A percentile compares a stretch with the other conserved stretches of the same genome.
Conservation (phyloP, 495 filamentous ascomycete genomes). For the Talaromyces proteolyticus region DNA sequence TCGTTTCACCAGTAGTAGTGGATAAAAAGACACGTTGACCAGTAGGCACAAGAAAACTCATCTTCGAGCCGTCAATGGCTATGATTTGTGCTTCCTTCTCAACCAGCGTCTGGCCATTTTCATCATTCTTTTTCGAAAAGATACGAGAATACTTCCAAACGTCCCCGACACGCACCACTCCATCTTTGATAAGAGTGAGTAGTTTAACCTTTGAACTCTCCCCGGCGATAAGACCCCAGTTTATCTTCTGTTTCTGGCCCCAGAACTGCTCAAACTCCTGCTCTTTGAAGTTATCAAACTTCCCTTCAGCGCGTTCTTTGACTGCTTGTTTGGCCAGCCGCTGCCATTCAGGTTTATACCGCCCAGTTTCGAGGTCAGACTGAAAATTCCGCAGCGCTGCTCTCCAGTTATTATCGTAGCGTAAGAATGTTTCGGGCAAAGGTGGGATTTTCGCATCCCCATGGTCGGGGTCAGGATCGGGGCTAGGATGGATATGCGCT, state of each 20-base stretch:
- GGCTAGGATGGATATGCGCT: slow-evolving; percentile 32
- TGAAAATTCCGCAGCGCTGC: slow-evolving; percentile 47
- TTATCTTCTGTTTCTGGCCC: slow-evolving; percentile 55
- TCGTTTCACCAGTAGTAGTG: not conserved
- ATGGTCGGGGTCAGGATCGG: slow-evolving; percentile 22
- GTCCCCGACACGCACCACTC: slow-evolving; percentile 44
- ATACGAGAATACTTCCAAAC: slow-evolving; percentile 38
- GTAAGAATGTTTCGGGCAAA: slow-evolving; percentile 37
- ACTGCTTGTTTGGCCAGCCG: slow-evolving; percentile 57
- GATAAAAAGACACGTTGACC: slow-evolving; percentile 35
- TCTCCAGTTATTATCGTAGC: slow-evolving; percentile 46
- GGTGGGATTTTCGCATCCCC: slow-evolving; percentile 28
- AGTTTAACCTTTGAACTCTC: slow-evolving; percentile 45
- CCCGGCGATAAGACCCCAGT: slow-evolving; percentile 31
- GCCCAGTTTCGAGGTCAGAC: slow-evolving; percentile 54
- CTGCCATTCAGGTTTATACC: slow-evolving; percentile 62
- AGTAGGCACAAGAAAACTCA: slow-evolving; percentile 40
- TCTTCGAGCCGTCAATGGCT: slow-evolving; percentile 20
- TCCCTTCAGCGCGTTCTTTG: slow-evolving; percentile 54
- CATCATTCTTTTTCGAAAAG: slow-evolving; percentile 15
- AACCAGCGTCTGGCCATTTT: slow-evolving; percentile 21
- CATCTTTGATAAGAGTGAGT: slow-evolving; percentile 34
- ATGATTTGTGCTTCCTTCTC: slow-evolving; percentile 46
- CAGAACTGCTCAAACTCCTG: slow-evolving; percentile 63
- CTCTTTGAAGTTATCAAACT: slow-evolving; percentile 65